Conservation (phyloP, 768 basidiomycete species). For the Hericium rajendrae region DNA sequence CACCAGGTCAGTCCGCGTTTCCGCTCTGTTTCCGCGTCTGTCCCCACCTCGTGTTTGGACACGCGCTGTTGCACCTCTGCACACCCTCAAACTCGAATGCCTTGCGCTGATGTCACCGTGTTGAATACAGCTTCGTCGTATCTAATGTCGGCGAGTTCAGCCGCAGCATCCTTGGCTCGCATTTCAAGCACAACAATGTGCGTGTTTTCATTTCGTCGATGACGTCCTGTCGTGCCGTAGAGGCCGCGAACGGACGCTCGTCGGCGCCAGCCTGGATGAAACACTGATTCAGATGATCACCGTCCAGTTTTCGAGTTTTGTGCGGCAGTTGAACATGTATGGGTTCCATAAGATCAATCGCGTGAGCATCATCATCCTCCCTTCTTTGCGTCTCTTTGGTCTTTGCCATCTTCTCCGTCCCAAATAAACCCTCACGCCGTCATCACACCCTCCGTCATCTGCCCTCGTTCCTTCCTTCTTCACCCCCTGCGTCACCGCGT, state of each 20-base stretch:
- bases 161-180: slow-evolving; percentile 71
- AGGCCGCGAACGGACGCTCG: too few species aligned
- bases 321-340: slow-evolving; percentile 94
- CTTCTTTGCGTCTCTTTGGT: too few species aligned
- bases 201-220: slow-evolving; percentile 17
- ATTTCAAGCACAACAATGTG: slow-evolving; percentile 89
- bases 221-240: too few species aligned
- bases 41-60: neutral
- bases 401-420: neutral
- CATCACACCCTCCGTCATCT: neutral
- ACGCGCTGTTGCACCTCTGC: neutral
- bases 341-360: slow-evolving; percentile 93
- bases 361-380: slow-evolving; percentile 30
- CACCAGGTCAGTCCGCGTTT: slow-evolving; percentile 34
- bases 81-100: neutral
- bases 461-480: slow-evolving; percentile 3
- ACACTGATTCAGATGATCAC: neutral
- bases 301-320: slow-evolving; percentile 81
- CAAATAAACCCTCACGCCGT: neutral
- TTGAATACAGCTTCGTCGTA: slow-evolving; percentile 56
- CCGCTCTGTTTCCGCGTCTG: neutral
- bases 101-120: slow-evolving; percentile 2
- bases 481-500: neutral
- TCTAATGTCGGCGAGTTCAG: slow-evolving; percentile 83
- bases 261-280: neutral